These are phyloP conservation scores for Saksenaea vasiformis DNA, from an alignment of 371 early-diverging fungal genomes.

Conservation along the genomic window DNA sequence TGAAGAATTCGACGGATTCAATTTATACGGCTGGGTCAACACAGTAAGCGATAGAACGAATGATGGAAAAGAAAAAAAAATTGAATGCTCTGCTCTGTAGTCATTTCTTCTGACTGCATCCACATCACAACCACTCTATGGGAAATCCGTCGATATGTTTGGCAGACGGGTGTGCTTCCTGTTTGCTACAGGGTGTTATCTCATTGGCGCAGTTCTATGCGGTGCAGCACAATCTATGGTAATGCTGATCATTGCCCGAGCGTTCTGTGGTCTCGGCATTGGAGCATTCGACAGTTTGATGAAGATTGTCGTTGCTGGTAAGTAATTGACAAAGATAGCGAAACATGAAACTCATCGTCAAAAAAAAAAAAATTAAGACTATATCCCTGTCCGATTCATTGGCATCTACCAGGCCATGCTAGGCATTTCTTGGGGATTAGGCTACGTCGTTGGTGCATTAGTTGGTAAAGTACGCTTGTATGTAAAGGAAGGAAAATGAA, in stretches of 20 bases:
- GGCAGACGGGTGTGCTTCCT: conserved; percentile 65
- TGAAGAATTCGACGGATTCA: conserved; percentile 40
- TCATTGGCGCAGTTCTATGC: conserved; percentile 67
- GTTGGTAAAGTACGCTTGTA: conserved; percentile 28
- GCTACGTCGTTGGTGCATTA: conserved; percentile 60
- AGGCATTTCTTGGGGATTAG: conserved; percentile 57
- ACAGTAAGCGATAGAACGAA: conserved; percentile 41
- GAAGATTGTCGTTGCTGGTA: conserved; percentile 74
- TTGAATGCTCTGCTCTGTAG: conserved; percentile 8
- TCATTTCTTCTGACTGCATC: conserved; percentile 48
- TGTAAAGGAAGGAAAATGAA: background rate
- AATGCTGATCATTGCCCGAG: conserved; percentile 69
- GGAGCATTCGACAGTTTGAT: conserved; percentile 69
- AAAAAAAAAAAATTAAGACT: conserved; percentile 21
- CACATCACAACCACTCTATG: conserved; percentile 65
- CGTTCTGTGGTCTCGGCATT: conserved; percentile 71
- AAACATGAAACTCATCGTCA: background rate
- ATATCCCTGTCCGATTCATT: conserved; percentile 60
- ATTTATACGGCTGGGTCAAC: conserved; percentile 40
- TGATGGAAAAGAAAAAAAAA: background rate
- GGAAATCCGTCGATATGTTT: conserved; percentile 67
- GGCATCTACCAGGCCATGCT: conserved; percentile 55
- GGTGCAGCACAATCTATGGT: conserved; percentile 67
- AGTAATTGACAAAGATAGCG: conserved; percentile 15
- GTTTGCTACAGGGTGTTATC: conserved; percentile 60